Evolutionary conservation across 1,139 yeast species (phyloP).

Genomic region (Blastobotrys petasosporus): DNA sequence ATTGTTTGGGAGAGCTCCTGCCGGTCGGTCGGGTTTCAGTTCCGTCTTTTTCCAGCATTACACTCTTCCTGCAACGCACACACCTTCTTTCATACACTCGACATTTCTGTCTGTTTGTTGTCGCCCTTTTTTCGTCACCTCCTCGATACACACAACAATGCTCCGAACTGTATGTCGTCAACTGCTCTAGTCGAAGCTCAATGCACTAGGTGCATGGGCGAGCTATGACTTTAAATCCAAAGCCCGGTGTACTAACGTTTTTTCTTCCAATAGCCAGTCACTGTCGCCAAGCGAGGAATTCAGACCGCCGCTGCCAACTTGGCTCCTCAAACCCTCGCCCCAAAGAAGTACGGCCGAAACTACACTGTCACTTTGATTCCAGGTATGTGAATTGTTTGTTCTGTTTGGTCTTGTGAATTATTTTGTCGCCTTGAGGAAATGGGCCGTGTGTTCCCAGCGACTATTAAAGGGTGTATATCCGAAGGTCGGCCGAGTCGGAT

Average conservation of each 20-base stretch:
- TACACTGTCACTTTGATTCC: conserved; percentile 91
- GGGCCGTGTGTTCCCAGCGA: too few relatives aligned
- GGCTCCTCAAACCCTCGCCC: conserved; percentile 42
- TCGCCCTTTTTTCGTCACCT: background rate
- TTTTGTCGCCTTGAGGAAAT: too few relatives aligned
- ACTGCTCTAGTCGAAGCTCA: too few relatives aligned
- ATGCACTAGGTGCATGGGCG: too few relatives aligned
- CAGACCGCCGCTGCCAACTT: conserved; percentile 21
- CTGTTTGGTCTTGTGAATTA: background rate
- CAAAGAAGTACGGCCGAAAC: conserved; percentile 92
- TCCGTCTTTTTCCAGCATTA: too few relatives aligned
- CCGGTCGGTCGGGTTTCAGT: too few relatives aligned
- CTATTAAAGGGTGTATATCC: background rate
- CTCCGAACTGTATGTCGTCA: background rate
- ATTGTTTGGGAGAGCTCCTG: too few relatives aligned
- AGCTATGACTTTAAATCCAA: too few relatives aligned
- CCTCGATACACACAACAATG: background rate
- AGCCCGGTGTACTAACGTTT: too few relatives aligned
- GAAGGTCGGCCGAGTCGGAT: conserved; percentile 5
- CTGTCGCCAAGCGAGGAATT: conserved; percentile 20
- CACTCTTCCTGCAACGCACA: background rate
- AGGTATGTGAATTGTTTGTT: conserved; percentile 38
- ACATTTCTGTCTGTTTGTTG: background rate
- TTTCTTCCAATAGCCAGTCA: conserved; percentile 3
- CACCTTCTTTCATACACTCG: background rate